Base-by-base conservation (phyloP, 192 early-diverging fungal genomes). In the Geranomyces variabilis region DNA sequence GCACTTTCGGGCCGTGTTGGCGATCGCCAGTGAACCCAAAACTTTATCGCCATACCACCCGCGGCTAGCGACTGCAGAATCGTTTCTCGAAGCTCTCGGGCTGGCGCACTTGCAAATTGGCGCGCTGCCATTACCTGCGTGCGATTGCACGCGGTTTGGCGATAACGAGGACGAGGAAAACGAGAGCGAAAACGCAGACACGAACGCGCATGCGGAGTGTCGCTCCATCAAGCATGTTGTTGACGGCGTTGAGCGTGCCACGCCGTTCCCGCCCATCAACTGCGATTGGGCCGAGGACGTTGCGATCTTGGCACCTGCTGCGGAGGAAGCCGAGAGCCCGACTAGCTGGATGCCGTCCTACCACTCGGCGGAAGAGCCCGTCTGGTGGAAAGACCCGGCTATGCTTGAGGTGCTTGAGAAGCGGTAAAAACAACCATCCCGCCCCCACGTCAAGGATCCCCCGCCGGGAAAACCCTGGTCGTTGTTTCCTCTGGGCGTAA, bases 201-300 rank as follows among this genome's bases (percentile, higher is more conserved):
- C 22, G 2, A 6, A 6, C 58, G 30, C 30, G 5, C 36, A 41
- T 41, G 36, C 36, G 36, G 36, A 53, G 21, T 68, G 66, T 41
- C 22, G 47, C 7, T 17, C 47, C 5, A 68, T 68, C 66, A 48
- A 55, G 28, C 66, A 68, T 8, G 29, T 68, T 31, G 66, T 68
- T 1, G 49, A 68, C 15, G 51, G 47, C 24, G 51, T 68, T 28
- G 66, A 68, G 26, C 22, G 28, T 7, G 58, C 58, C 12, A 7
- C 6, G 31, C 15, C 31, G 3, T 33, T 17, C 22, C 58, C 58
- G 28, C 58, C 58, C 7, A 2, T 17, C 4, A 24, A 4, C 6
- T 31, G 22, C 28, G 58, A 60, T 29, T 60, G 58, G 58, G 28
- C 51, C 10, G 36, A 3, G 3, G 36, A 3, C 10, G 36, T 10